Evolutionary conservation across 2,329 filamentous ascomycete genomes (phyloP).

Genomic region (Cercospora berteroae): DNA sequence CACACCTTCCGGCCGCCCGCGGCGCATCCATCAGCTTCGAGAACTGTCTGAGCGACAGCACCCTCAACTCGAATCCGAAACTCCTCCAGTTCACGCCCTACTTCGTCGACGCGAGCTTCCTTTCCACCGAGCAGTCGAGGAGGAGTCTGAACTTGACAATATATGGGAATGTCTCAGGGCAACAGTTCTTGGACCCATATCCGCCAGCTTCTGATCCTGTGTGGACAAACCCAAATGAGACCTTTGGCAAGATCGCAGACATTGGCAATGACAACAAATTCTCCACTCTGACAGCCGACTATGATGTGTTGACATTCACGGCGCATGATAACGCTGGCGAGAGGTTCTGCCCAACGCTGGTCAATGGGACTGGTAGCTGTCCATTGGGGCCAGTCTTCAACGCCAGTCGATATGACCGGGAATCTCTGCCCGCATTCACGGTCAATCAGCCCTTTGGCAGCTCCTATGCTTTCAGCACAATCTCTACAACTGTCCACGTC

Average conservation of each 20-base stretch:
- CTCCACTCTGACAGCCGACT: conserved; percentile 70
- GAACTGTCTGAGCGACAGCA: conserved; percentile 70
- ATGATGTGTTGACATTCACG: conserved; percentile 75
- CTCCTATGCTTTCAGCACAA: conserved; percentile 82
- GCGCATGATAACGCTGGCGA: conserved; percentile 57
- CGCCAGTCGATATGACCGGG: conserved; percentile 52
- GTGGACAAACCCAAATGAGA: conserved; percentile 60
- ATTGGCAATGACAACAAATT: conserved; percentile 62
- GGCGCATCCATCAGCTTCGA: conserved; percentile 73
- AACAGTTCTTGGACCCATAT: conserved; percentile 55
- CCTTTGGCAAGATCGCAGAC: conserved; percentile 74
- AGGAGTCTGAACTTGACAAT: conserved; percentile 74
- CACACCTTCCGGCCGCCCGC: conserved; percentile 47
- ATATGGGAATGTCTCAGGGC: conserved; percentile 88
- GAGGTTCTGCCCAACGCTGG: conserved; percentile 63
- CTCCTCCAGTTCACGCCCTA: conserved; percentile 78
- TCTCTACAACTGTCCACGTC: conserved; percentile 70
- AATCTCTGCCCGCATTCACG: conserved; percentile 67
- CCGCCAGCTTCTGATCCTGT: conserved; percentile 59
- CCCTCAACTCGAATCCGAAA: conserved; percentile 56
- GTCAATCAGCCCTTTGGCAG: conserved; percentile 72
- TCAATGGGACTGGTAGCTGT: conserved; percentile 59
- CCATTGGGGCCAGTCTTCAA: conserved; percentile 73
- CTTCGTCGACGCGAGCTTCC: conserved; percentile 70
- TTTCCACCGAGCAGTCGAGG: conserved; percentile 52